phyloP scores from a whole-genome alignment of 192 early-diverging fungal species.

The Mortierella alpina region DNA sequence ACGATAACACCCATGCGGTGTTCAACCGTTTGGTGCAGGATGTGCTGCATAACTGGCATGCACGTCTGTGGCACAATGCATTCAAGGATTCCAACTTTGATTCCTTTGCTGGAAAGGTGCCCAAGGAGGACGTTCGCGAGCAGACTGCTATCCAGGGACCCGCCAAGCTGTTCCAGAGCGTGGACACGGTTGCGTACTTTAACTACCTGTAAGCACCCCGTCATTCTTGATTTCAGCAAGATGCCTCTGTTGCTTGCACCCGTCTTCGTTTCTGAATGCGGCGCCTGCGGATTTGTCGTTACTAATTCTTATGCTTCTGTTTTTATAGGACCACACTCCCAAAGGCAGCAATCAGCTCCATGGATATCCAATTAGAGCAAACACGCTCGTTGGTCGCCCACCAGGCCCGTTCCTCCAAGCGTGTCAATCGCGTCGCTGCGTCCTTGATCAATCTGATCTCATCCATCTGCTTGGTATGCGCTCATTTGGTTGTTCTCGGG shows the following conservation, averaged over 20 bases:
- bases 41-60: conserved; percentile 61
- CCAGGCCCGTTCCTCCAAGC: conserved; percentile 40
- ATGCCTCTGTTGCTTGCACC: conserved; percentile 24
- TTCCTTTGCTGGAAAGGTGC: conserved; percentile 34
- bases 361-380: conserved; percentile 50
- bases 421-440: conserved; percentile 46
- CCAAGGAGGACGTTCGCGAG: conserved; percentile 48
- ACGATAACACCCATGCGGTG: conserved; percentile 38
- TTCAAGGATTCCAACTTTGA: conserved; percentile 56
- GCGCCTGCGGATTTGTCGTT: not conserved
- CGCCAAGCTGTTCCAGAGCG: conserved; percentile 58
- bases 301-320: not conserved
- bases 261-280: conserved; percentile 23
- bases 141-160: conserved; percentile 54
- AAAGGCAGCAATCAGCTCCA: conserved; percentile 41
- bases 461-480: conserved; percentile 38
- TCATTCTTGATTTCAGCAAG: not conserved
- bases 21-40: conserved; percentile 64
- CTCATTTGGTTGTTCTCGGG: not conserved
- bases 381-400: conserved; percentile 44
- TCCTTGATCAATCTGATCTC: conserved; percentile 45
- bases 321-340: conserved; percentile 40
- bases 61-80: conserved; percentile 63
- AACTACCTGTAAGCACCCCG: conserved; percentile 57
- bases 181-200: conserved; percentile 59